Base-by-base conservation (phyloP, 306 rosid genomes). In the Hippophae rhamnoides region DNA sequence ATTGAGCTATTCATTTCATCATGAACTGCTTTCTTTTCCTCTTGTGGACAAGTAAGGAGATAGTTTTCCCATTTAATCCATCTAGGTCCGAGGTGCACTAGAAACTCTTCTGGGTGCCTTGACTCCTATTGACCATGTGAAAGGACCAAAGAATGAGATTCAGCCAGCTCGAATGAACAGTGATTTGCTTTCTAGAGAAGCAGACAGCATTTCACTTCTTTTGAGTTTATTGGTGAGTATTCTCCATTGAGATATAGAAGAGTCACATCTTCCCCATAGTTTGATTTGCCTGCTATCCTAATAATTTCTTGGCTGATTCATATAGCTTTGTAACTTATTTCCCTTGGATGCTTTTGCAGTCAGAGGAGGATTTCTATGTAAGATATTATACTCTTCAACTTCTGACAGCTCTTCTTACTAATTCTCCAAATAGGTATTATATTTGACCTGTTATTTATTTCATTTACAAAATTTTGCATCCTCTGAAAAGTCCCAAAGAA, bases 331-430 rank as follows among this genome's bases (percentile, higher is more conserved):
- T 13, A 63, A 10, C 41, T 47, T 56, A 41, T 67, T 58, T 43
- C 51, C 61, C 27, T 58, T 76, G 68, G 69, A 12, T 58, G 41
- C 59, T 55, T 73, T 79, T 60, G 67, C 82, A 90, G 97, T 78
- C 83, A 67, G 97, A 90, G 78, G 97, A 87, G 64, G 97, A 90
- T 76, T 90, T 90, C 78, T 90, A 87, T 74, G 90, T 90, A 26
- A 74, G 95, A 74, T 90, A 90, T 79, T 90, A 90, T 74, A 84
- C 95, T 40, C 89, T 90, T 74, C 97, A 90, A 78, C 80, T 90
- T 53, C 74, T 90, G 85, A 90, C 97, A 42, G 85, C 89, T 55
- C 95, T 90, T 60, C 90, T 90, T 72, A 75, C 81, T n/a, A 90
- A 84, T 74, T 84, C 94, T 60, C 85, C 85, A 55, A 86, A 75